Conservation (phyloP, 768 basidiomycete genomes). For the Macrolepiota dolichaula region DNA sequence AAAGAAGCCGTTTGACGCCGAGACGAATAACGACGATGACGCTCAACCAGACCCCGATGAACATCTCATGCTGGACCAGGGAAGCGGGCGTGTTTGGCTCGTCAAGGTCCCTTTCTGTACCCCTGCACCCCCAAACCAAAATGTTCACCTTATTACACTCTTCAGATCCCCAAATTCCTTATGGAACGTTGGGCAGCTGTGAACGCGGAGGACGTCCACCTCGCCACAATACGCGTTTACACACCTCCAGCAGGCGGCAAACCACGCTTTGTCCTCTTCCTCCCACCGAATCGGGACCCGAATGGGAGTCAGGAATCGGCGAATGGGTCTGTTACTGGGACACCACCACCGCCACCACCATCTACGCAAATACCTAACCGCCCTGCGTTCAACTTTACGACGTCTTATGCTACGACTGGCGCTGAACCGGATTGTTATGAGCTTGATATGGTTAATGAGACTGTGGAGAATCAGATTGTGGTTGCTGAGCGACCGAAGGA, state of each 20-base stretch:
- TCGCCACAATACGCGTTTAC: constrained; percentile 86
- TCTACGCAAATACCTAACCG: too few relatives aligned
- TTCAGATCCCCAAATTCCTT: constrained; percentile 80
- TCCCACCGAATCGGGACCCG: constrained; percentile 56
- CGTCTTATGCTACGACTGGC: constrained; percentile 27
- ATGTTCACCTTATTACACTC: constrained; percentile 4
- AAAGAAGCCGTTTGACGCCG: constrained; percentile 69
- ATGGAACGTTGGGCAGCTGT: constrained; percentile 84
- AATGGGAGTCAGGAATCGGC: constrained; percentile 14
- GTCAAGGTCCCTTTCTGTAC: constrained; percentile 62
- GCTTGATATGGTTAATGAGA: constrained; percentile 82
- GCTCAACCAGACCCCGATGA: constrained; percentile 78
- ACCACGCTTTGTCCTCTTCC: constrained; percentile 63
- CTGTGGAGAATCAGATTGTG: constrained; percentile 82
- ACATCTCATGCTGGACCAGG: constrained; percentile 73
- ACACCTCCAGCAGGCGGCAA: constrained; percentile 41
- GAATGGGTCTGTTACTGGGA: neutral
- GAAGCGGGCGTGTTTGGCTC: constrained; percentile 77
- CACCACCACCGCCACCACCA: constrained; percentile 18
- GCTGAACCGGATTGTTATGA: constrained; percentile 73
- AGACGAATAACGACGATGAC: constrained; percentile 53
- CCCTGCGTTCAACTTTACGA: constrained; percentile 33
- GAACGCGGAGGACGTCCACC: constrained; percentile 68
- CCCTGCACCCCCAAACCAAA: neutral
- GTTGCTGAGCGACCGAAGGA: constrained; percentile 82